Base-by-base conservation (phyloP, 176 grass and related monocot genomes). In the Hordeum marinum region DNA sequence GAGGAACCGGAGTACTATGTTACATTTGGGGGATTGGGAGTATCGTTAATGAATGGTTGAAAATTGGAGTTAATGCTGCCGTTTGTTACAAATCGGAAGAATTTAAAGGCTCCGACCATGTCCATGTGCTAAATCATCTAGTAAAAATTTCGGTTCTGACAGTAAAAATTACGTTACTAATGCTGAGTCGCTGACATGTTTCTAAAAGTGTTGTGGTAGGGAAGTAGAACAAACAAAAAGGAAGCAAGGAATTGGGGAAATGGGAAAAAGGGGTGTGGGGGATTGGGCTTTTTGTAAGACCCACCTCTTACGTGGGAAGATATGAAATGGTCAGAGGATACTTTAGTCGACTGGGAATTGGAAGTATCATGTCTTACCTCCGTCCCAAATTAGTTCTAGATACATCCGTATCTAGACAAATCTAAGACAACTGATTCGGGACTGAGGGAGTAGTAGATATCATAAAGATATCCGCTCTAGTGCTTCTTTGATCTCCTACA, bases 221-320 rank as follows among this genome's bases (percentile, higher is more conserved):
- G 80, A 80, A 81, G 69, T 41, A 76, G 69, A 76, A 76, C 74
- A 45, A 23, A 66, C 26, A 67, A 66, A 73, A 78, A 67, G 60
- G 23, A 64, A 25, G 32, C 6, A 23, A 75, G 64, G 66, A 71
- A 77, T 77, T 76, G 17, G 48, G 57, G 27, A 37, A 80, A 80
- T 84, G 78, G 60, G 25, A 83, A 90, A 80, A 63, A 32, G 34
- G 18, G 57, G 76, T 21, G 24, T 15, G 35, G 71, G 23, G 50
- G 68, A 70, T 70, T 71, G 62, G 32, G n/a, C 81, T 80, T 80
- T 76, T 50, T 76, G 36, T 25, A 86, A 55, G 68, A 84, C 83
- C 80, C 75, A 75, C 75, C 52, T 79, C 80, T 87, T 66, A 68
- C 27, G 72, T 80, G 75, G 84, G 40, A 40, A 80, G 59, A 68